These are phyloP conservation scores for sweet orange (Citrus sinensis) DNA, from an alignment of 345 rosid species.

Conservation along the genomic window DNA sequence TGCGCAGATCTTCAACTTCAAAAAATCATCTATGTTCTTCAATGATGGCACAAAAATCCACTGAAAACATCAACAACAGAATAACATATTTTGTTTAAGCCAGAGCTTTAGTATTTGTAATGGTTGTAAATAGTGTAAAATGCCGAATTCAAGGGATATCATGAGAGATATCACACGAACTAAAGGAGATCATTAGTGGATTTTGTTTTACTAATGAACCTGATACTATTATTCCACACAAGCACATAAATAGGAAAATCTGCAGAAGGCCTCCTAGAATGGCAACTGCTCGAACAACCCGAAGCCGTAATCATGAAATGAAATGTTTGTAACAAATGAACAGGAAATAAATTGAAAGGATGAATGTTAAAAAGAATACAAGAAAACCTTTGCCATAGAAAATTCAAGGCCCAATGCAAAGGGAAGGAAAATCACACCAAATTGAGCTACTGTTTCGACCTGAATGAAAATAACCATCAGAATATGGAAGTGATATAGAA, in stretches of 20 bases:
- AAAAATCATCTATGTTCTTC: too few species aligned
- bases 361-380: background rate
- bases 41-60: background rate
- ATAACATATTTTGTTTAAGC: background rate
- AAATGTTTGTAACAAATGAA: background rate
- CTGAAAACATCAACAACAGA: background rate
- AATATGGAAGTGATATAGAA: background rate
- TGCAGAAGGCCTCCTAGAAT: conserved; percentile 54
- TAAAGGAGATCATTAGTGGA: background rate
- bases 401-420: conserved; percentile 43
- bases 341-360: too few species aligned
- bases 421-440: too few species aligned
- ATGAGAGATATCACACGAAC: background rate
- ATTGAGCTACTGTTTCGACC: too few species aligned
- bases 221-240: conserved; percentile 45
- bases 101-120: background rate
- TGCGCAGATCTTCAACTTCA: too few species aligned
- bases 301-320: conserved; percentile 38
- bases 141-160: background rate
- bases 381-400: conserved; percentile 41
- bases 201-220: background rate
- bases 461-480: too few species aligned
- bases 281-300: conserved; percentile 61
- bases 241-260: conserved; percentile 54
- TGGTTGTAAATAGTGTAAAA: background rate